A percentile compares a stretch with the other conserved stretches of the same genome.
Evolutionary conservation across 495 filamentous ascomycete species (phyloP).

Genomic region (Trichoderma erinaceum): DNA sequence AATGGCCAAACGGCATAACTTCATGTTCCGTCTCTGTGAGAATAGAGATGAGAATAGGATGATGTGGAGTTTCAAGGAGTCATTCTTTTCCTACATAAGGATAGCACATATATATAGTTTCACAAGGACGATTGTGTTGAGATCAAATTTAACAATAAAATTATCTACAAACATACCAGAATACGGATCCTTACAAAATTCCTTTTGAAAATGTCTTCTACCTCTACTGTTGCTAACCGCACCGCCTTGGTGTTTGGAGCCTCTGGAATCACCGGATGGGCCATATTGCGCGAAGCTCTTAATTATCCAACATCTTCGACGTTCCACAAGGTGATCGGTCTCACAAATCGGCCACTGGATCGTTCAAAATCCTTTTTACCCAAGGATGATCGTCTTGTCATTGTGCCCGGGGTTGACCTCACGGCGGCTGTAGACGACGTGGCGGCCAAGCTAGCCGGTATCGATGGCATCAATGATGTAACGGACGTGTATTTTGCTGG

Average conservation of each 20-base stretch:
- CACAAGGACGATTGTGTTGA: too few relatives aligned
- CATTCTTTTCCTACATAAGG: background rate
- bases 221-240: background rate
- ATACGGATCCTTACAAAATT: background rate
- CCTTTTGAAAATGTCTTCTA: background rate
- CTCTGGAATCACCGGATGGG: slow-evolving; percentile 32
- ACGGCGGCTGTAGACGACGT: slow-evolving; percentile 21
- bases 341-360: slow-evolving; percentile 24
- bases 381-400: slow-evolving; percentile 14
- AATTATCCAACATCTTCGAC: slow-evolving; percentile 24
- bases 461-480: slow-evolving; percentile 22
- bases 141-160: background rate
- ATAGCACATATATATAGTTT: background rate
- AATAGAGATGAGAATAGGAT: background rate
- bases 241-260: slow-evolving; percentile 31
- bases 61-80: background rate
- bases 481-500: slow-evolving; percentile 22
- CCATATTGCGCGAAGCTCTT: slow-evolving; percentile 23
- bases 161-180: background rate
- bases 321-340: slow-evolving; percentile 27
- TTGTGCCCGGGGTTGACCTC: slow-evolving; percentile 25
- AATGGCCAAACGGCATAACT: background rate
- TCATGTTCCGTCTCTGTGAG: background rate
- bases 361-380: slow-evolving; percentile 23
- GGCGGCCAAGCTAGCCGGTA: slow-evolving; percentile 20